Evolutionary conservation across 1,139 yeast species (phyloP).

Genomic region (Suhomyces guaymorum): DNA sequence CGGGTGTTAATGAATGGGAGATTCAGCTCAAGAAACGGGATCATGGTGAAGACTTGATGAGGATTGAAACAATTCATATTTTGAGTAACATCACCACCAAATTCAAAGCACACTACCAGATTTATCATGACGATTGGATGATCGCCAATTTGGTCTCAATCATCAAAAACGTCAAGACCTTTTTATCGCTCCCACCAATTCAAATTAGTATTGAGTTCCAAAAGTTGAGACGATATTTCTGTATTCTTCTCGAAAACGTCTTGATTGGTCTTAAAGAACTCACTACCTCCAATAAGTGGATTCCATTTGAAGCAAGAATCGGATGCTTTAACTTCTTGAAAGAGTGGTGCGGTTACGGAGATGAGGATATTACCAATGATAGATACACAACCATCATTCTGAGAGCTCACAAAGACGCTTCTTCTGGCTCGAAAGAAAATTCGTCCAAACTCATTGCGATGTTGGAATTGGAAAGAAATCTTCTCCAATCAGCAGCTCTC

Average conservation of each 20-base stretch:
- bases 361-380: constrained; percentile 59
- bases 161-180: constrained; percentile 63
- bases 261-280: constrained; percentile 51
- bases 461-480: constrained; percentile 76
- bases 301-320: constrained; percentile 84
- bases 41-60: constrained; percentile 48
- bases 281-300: constrained; percentile 51
- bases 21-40: constrained; percentile 37
- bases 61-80: constrained; percentile 80
- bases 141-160: constrained; percentile 63
- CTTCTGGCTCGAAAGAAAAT: constrained; percentile 28
- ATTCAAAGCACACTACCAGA: constrained; percentile 52
- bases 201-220: constrained; percentile 76
- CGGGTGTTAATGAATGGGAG: constrained; percentile 62
- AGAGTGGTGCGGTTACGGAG: constrained; percentile 95
- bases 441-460: constrained; percentile 52
- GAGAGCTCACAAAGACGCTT: constrained; percentile 50
- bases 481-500: constrained; percentile 69
- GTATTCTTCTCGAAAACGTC: constrained; percentile 72
- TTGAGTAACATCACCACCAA: constrained; percentile 68
- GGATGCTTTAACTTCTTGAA: constrained; percentile 79
- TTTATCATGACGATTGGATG: constrained; percentile 70
- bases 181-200: constrained; percentile 57
- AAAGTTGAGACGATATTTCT: constrained; percentile 74
- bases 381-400: constrained; percentile 65